These are phyloP conservation scores for Dendrobium officinale DNA, from an alignment of 106 monocot genomes.

Conservation along the genomic window DNA sequence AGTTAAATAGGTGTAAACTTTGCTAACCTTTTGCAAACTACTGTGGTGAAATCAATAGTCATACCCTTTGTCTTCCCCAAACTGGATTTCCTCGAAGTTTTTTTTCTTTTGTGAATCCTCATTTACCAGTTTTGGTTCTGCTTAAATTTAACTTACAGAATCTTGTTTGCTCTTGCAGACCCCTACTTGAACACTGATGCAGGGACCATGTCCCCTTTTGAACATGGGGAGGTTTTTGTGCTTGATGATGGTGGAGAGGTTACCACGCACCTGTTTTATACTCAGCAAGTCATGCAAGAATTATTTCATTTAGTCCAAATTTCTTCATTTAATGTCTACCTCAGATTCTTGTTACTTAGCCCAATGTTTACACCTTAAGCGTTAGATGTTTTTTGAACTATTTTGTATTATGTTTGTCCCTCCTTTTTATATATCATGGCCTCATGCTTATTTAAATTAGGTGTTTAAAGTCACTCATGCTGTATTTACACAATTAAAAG, in stretches of 20 bases:
- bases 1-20: neutral
- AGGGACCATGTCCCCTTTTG: constrained; percentile 66
- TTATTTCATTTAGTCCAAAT: neutral
- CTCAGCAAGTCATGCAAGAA: neutral
- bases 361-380: neutral
- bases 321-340: neutral
- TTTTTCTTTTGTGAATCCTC: neutral
- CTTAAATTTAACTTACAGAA: neutral
- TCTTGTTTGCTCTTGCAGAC: constrained; percentile 26
- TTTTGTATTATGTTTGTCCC: neutral
- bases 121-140: neutral
- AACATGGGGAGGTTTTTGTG: constrained; percentile 66
- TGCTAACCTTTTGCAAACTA: neutral
- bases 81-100: neutral
- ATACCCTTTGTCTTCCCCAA: neutral
- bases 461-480: neutral
- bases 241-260: constrained; percentile 73
- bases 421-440: too few relatives aligned
- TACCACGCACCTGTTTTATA: neutral
- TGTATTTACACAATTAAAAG: constrained; percentile 17
- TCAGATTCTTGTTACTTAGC: neutral
- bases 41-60: neutral
- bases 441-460: neutral
- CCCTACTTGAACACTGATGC: constrained; percentile 65
- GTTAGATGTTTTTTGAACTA: neutral